Evolutionary conservation across 768 basidiomycete species (phyloP), one percentile per base, ranked within the genome.

Genomic region (Pluteus cervinus): DNA sequence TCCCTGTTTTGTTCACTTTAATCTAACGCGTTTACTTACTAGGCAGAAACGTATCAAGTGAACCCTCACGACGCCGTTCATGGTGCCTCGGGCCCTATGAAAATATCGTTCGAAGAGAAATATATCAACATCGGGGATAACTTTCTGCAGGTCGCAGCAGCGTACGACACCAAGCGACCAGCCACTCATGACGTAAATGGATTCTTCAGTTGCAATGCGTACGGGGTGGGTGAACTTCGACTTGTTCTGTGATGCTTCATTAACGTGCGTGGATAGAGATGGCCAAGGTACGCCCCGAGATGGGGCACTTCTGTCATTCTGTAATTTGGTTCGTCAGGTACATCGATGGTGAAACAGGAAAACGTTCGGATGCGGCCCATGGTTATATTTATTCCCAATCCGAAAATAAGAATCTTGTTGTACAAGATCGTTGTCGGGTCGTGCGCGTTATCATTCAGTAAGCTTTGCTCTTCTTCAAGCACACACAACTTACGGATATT

Each of bases 61-160:
- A 51, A 47, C 7, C 29, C 46, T 4, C 45, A 53, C n/a, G 42
- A 48, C 18, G 36, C 52, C 11, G 62, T 63, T 1, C 77, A 78
- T 37, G 77, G 76, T 7, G 60, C 53, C n/a, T 53, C 56, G 12
- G 71, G 77, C 0, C 76, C 77, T 1, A 52, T 76, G 25, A 67
- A 68, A 41, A 58, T 72, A 3, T 75, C 73, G 0, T 57, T 61
- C 29, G 63, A 61, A 15, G 60, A 60, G 5, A 46, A 48, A 4
- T 53, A 58, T 32, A 62, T 64, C 8, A 61, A 69, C 24, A 43
- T 76, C 12, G 65, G 56, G 10, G 53, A 61, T 16, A 58, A 79
- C 15, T 74, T 72, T 44, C 55, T 81, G n/a, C 53, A 58, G 4
- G 61, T 72, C 14, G 76, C 60, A 1, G 50, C 45, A 10, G 41